A percentile compares a stretch with the other conserved stretches of the same genome.
These are phyloP conservation scores for Pichia phayaonensis DNA, from an alignment of 805 yeast genomes.

Conservation along the genomic window DNA sequence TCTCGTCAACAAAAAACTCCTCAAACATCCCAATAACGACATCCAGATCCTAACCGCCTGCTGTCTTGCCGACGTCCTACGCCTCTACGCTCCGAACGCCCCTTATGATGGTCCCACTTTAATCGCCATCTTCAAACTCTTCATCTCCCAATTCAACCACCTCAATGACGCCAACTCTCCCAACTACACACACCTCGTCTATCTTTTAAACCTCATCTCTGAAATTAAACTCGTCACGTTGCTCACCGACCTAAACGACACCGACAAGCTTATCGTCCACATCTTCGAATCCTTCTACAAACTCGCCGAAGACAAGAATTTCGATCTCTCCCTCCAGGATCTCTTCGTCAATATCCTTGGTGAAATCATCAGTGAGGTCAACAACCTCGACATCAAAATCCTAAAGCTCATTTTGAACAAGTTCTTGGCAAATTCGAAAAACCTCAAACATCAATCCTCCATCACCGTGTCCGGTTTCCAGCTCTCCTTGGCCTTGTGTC, in stretches of 20 bases:
- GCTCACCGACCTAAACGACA: slow-evolving; percentile 58
- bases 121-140: slow-evolving; percentile 55
- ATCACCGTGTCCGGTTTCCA: slow-evolving; percentile 48
- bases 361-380: slow-evolving; percentile 68
- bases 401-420: slow-evolving; percentile 59
- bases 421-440: slow-evolving; percentile 36
- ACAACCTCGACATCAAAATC: slow-evolving; percentile 50
- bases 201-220: slow-evolving; percentile 58
- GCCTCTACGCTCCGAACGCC: slow-evolving; percentile 84
- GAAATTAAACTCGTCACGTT: slow-evolving; percentile 52
- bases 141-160: slow-evolving; percentile 53
- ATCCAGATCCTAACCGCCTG: slow-evolving; percentile 66
- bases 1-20: slow-evolving; percentile 49
- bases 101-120: slow-evolving; percentile 66
- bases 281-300: slow-evolving; percentile 60
- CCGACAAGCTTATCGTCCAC: slow-evolving; percentile 44
- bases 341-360: slow-evolving; percentile 63
- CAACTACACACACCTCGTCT: slow-evolving; percentile 53
- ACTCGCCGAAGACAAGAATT: slow-evolving; percentile 34
- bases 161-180: slow-evolving; percentile 47
- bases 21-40: slow-evolving; percentile 56
- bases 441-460: slow-evolving; percentile 11
- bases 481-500: slow-evolving; percentile 61
- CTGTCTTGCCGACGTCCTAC: slow-evolving; percentile 64
- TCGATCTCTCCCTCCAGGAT: slow-evolving; percentile 39